Evolutionary conservation across 2,329 filamentous ascomycete species (phyloP), one percentile per base, ranked within the genome.

Genomic region (Trichoderma atrobrunneum): DNA sequence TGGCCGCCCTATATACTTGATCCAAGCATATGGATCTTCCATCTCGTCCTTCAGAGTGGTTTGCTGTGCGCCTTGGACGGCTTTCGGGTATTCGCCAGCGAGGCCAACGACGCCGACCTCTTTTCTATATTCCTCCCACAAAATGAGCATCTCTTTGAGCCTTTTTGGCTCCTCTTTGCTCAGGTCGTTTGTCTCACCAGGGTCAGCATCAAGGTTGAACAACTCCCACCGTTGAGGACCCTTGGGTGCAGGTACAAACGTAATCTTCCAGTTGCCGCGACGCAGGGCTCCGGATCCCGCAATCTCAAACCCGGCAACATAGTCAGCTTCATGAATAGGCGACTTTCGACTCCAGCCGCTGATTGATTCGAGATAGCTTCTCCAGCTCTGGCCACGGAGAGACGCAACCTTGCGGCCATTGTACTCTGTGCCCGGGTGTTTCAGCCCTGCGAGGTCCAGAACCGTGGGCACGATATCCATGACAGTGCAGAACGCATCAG

Each of bases 111-210:
- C 74, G 3, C 74, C 75, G 1, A 72, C 74, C 32, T 76, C 75
- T 32, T 66, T 68, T 36, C 71, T 65, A 76, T 85, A 86, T 7
- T 82, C 81, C 28, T 82, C 76, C 77, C 77, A 79, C 7, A 74
- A 69, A 21, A 64, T 72, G 21, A 81, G 67, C 72, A 81, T 73
- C 56, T 78, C 78, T 16, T 76, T 74, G 34, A 81, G 73, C 51
- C 74, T 76, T 26, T 77, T 74, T 3, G 77, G 75, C 57, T 79
- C 71, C 43, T 73, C 51, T 16, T 76, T 75, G 5, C 74, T 72
- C 63, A 80, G 48, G 71, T 82, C 79, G 11, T 75, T 72, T 3
- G 76, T 78, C 77, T 83, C 79, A 5, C 79, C 81, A 5, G 77
- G 78, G 60, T 81, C 80, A 21, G 73, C 70, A 14, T 73, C 65